Percentiles rank a stretch among this genome's conserved stretches.
These are phyloP conservation scores for Pisolithus orientalis DNA, from an alignment of 768 basidiomycete species.

Conservation along the genomic window DNA sequence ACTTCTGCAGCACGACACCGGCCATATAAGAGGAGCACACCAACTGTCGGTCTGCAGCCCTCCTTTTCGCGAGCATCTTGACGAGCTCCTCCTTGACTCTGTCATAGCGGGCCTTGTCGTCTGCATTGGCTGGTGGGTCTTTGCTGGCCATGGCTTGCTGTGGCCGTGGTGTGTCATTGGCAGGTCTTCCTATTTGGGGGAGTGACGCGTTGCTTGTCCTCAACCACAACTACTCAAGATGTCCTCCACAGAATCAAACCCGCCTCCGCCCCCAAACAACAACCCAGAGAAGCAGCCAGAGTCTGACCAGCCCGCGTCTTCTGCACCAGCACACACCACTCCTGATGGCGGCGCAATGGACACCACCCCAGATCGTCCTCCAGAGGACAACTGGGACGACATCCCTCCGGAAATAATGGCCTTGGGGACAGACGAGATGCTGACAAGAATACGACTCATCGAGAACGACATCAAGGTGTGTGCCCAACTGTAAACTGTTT, in stretches of 20 bases:
- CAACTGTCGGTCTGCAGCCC: conserved; percentile 69
- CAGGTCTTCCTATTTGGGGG: neutral
- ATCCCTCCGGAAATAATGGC: conserved; percentile 83
- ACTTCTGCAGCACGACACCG: neutral
- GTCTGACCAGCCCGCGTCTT: conserved; percentile 20
- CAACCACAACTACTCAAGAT: conserved; percentile 15
- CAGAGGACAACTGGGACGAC: conserved; percentile 84
- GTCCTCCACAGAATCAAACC: conserved; percentile 54
- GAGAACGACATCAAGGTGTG: conserved; percentile 93
- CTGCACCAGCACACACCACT: conserved; percentile 24
- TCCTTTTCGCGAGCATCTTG: conserved; percentile 68
- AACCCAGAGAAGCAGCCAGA: conserved; percentile 53
- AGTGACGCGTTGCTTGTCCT: conserved; percentile 20
- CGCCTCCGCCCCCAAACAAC: conserved; percentile 42
- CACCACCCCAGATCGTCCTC: conserved; percentile 60
- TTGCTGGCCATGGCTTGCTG: conserved; percentile 32
- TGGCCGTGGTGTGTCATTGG: too few species aligned
- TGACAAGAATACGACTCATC: conserved; percentile 84
- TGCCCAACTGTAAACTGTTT: neutral
- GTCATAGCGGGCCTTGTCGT: conserved; percentile 70
- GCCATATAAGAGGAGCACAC: conserved; percentile 34
- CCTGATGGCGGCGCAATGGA: conserved; percentile 53
- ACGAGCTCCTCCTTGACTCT: conserved; percentile 67
- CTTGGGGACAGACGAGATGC: conserved; percentile 78
- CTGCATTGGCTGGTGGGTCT: conserved; percentile 40